phyloP scores from a whole-genome alignment of 225 moss, liverwort and hornwort species.

The Bryoerythrophyllum caledonicum region DNA sequence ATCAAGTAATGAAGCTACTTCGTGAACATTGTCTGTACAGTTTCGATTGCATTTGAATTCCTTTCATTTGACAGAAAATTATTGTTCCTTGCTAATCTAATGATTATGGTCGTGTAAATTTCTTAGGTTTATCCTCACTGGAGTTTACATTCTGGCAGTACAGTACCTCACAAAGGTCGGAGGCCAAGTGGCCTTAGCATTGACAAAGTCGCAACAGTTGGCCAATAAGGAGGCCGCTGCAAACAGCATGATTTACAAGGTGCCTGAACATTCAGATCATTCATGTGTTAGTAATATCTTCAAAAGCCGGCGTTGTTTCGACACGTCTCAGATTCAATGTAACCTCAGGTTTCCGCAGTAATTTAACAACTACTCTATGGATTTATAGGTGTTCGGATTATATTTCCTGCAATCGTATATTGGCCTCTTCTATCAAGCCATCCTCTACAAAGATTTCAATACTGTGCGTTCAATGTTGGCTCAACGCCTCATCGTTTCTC shows the following conservation, averaged over 20 bases:
- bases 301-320: no score
- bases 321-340: no score
- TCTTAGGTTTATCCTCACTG: constrained; percentile 53
- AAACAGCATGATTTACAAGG: constrained; percentile 63
- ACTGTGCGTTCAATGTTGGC: constrained; percentile 63
- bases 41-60: no score
- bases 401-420: constrained; percentile 71
- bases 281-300: no score
- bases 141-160: constrained; percentile 49
- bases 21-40: no score
- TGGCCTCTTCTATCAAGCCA: constrained; percentile 65
- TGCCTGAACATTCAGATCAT: no score
- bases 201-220: constrained; percentile 58
- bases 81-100: no score
- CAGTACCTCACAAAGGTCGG: constrained; percentile 62
- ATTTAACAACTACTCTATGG: no score
- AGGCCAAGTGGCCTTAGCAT: constrained; percentile 40
- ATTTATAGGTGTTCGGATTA: constrained; percentile 64
- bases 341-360: no score
- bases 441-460: constrained; percentile 49
- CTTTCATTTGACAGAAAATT: no score
- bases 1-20: no score
- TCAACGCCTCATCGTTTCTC: constrained; percentile 60
- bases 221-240: constrained; percentile 46
- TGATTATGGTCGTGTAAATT: no score